Evolutionary conservation across 495 filamentous ascomycete genomes (phyloP).

Genomic region (Hypomontagnella submonticulosa): DNA sequence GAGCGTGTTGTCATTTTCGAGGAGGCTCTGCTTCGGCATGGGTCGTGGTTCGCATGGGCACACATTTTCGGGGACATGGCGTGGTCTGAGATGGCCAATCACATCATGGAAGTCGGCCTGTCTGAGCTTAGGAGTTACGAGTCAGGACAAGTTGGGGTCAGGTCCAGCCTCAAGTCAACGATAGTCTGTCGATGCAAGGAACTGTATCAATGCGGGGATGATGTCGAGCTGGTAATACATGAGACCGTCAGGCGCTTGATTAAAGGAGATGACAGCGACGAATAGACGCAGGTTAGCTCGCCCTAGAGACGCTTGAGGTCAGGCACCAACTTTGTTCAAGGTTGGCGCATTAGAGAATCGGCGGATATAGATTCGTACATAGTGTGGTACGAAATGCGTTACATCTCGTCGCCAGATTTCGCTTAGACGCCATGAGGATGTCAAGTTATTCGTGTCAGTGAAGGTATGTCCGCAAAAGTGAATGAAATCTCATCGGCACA

Average conservation of each 20-base stretch:
- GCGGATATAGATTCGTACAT: too few species aligned
- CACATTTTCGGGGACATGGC: background rate
- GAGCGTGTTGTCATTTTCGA: conserved; percentile 24
- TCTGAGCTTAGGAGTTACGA: conserved; percentile 23
- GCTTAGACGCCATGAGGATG: too few species aligned
- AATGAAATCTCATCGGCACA: too few species aligned
- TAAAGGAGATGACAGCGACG: background rate
- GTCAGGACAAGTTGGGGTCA: background rate
- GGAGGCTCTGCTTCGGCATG: conserved; percentile 40
- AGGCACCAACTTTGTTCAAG: background rate
- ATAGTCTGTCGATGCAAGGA: conserved; percentile 12
- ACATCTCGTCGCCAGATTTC: too few species aligned
- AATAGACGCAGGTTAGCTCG: background rate
- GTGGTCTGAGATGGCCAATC: background rate
- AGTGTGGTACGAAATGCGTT: too few species aligned
- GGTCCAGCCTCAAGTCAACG: conserved; percentile 2
- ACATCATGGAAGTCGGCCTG: conserved; percentile 1
- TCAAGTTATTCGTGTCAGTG: too few species aligned
- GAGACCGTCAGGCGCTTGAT: background rate
- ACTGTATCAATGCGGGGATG: background rate
- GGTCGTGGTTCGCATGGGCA: conserved; percentile 40
- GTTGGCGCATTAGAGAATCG: too few species aligned
- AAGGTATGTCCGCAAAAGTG: too few species aligned
- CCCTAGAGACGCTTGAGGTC: background rate
- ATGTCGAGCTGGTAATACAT: background rate